These are phyloP conservation scores for Saccharomycopsis fibuligera DNA, from an alignment of 805 yeast species.

Conservation along the genomic window DNA sequence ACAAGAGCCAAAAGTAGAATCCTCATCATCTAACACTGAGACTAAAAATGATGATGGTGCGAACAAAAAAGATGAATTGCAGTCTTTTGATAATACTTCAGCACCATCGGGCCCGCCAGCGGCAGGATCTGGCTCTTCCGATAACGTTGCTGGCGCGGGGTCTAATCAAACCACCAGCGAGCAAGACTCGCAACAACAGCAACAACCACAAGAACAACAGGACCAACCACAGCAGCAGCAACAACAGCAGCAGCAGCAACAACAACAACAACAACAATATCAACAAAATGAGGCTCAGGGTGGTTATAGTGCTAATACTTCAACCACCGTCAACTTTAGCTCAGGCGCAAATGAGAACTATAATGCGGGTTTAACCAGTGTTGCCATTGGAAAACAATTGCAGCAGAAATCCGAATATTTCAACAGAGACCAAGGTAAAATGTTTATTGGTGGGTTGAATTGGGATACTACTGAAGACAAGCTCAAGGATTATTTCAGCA, in stretches of 20 bases:
- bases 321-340: conserved; percentile 1
- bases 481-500: conserved; percentile 70
- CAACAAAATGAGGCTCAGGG: conserved; percentile 7
- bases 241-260: conserved; percentile 23
- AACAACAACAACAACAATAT: conserved; percentile 23
- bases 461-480: conserved; percentile 97
- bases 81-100: conserved; percentile 27
- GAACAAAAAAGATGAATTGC: not conserved
- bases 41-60: not conserved
- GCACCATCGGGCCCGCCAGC: conserved; percentile 29
- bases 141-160: conserved; percentile 6
- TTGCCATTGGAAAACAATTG: conserved; percentile 19
- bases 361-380: conserved; percentile 15
- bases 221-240: conserved; percentile 21
- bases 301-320: not conserved
- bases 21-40: conserved; percentile 15
- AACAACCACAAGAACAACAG: conserved; percentile 23
- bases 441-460: conserved; percentile 94
- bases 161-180: not conserved
- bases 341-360: not conserved
- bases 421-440: conserved; percentile 73
- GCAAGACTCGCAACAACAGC: conserved; percentile 20
- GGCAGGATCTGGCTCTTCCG: not conserved
- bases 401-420: conserved; percentile 24
- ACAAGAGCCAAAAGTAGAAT: conserved; percentile 19